Conservation (phyloP, 257 asterid genomes). For the Cruciata laevipes region DNA sequence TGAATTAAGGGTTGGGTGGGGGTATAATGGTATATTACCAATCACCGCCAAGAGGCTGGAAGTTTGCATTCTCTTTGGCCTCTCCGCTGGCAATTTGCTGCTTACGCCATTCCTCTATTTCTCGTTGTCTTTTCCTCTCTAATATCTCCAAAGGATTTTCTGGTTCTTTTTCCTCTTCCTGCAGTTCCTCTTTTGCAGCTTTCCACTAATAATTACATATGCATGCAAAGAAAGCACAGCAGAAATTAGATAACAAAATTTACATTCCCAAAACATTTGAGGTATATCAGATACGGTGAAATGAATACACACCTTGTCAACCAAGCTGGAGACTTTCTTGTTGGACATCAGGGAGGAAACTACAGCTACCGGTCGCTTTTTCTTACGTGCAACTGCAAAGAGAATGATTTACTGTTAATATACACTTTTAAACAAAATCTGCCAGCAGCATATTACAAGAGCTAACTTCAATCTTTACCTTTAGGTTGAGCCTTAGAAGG, state of each 20-base stretch:
- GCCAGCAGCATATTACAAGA: neutral
- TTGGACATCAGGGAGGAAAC: slow-evolving; percentile 74
- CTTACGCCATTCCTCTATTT: slow-evolving; percentile 94
- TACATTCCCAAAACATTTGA: neutral
- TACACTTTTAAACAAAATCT: neutral
- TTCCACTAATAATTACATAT: slow-evolving; percentile 63
- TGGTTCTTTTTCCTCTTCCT: slow-evolving; percentile 75
- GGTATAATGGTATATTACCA: slow-evolving; percentile 47
- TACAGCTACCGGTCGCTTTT: slow-evolving; percentile 62
- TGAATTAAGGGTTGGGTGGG: neutral
- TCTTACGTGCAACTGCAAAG: slow-evolving; percentile 56
- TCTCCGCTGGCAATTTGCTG: slow-evolving; percentile 87
- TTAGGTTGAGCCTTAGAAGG: slow-evolving; percentile 54
- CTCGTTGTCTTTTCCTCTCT: slow-evolving; percentile 76
- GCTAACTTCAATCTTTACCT: slow-evolving; percentile 33
- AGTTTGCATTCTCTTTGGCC: slow-evolving; percentile 87
- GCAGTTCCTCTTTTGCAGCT: slow-evolving; percentile 96
- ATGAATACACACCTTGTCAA: slow-evolving; percentile 65
- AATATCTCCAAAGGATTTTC: slow-evolving; percentile 60
- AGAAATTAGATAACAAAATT: neutral
- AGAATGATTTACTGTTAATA: slow-evolving; percentile 3
- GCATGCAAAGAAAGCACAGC: slow-evolving; percentile 1
- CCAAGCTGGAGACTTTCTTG: slow-evolving; percentile 93
- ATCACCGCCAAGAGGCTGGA: slow-evolving; percentile 98
- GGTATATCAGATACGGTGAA: neutral